Evolutionary conservation across 495 filamentous ascomycete species (phyloP), one percentile per base, ranked within the genome.

Genomic region (Evansstolkia leycettana): DNA sequence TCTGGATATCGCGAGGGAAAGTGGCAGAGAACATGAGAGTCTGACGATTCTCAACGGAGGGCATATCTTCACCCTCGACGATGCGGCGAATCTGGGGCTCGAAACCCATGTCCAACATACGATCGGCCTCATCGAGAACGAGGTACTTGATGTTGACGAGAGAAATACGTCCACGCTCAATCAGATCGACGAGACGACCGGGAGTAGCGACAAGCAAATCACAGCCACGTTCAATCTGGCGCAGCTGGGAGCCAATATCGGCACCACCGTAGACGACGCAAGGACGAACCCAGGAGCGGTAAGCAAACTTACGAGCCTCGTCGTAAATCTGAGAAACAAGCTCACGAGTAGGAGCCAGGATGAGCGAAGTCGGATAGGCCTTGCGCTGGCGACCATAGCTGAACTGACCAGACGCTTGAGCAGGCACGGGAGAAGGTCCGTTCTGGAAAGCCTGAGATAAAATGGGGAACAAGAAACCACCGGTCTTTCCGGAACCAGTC

Each of bases 61-160:
- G 90, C 90, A 96, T 95, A 54, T 98, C 90, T 64, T 94, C 90
- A 42, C 83, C 84, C 62, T 98, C 88, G 16, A 98, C 88, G 48
- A 98, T 96, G 46, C 90, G 82, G 45, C 90, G 88, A 57, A 98
- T 95, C 63, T 98, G 90, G 49, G 90, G 90, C 70, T 98, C 90
- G 72, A 98, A 98, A 82, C 90, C 90, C 90, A 98, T 96, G 69
- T 98, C 90, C 73, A 98, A 67, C 90, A 98, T 96, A 60, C 92
- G 92, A 69, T 98, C 90, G 59, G 90, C 90, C 72, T 98, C 90
- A 48, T 98, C 90, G 25, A 98, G 82, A 45, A 98, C 84, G n/a
- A 98, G 71, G 53, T 95, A 98, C 65, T 94, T 95, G 76, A 96
- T 95, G 67, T 90, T 94, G 44, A 75, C 69, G 25, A 95, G 77